A percentile compares a stretch with the other conserved stretches of the same genome.
Evolutionary conservation across 495 filamentous ascomycete species (phyloP).

Genomic region (Darksidea phi): DNA sequence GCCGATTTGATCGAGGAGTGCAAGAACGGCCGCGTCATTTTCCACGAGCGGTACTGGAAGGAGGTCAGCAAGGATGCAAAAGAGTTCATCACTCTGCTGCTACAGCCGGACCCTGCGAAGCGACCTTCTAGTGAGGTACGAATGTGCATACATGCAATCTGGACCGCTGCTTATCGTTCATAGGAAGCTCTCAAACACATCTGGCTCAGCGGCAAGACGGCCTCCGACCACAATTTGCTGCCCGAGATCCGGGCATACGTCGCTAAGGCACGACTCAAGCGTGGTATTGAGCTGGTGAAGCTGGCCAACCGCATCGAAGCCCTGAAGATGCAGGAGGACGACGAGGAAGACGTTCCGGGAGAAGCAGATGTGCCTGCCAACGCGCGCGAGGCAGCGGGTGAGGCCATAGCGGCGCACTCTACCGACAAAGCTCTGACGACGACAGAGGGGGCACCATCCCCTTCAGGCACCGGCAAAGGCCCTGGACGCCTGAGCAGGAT

Average conservation of each 20-base stretch:
- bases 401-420: constrained; percentile 41
- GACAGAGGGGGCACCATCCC: constrained; percentile 27
- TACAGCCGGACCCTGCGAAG: constrained; percentile 75
- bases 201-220: constrained; percentile 89
- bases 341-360: constrained; percentile 68
- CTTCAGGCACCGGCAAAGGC: constrained; percentile 40
- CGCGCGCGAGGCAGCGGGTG: constrained; percentile 43
- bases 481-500: constrained; percentile 70
- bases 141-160: background rate
- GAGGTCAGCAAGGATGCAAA: constrained; percentile 96
- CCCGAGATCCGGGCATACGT: constrained; percentile 96
- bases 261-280: constrained; percentile 81
- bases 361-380: constrained; percentile 64
- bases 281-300: constrained; percentile 96
- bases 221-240: constrained; percentile 91
- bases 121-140: constrained; percentile 73
- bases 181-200: constrained; percentile 76
- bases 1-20: constrained; percentile 95
- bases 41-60: constrained; percentile 98
- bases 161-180: constrained; percentile 1
- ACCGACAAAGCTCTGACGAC: constrained; percentile 40
- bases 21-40: constrained; percentile 81
- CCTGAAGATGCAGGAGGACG: constrained; percentile 93
- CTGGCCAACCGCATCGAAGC: constrained; percentile 95
- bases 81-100: constrained; percentile 80